A percentile compares a stretch with the other conserved stretches of the same genome.
phyloP scores from a whole-genome alignment of 768 basidiomycete species.

The Boletus reticuloceps region DNA sequence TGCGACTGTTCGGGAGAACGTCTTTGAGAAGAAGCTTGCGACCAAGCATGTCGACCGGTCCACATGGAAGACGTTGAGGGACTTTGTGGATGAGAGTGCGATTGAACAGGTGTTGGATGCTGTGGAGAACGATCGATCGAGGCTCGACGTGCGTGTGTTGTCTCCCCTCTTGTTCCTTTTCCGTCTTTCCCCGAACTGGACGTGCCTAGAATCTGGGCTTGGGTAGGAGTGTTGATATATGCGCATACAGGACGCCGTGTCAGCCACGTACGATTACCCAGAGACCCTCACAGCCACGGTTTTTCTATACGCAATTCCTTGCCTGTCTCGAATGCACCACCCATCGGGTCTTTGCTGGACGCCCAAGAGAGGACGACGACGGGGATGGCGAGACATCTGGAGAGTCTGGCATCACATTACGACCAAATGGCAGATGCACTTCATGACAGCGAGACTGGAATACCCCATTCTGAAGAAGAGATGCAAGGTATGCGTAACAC shows the following conservation, averaged over 20 bases:
- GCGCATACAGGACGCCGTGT: constrained; percentile 51
- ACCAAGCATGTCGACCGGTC: constrained; percentile 41
- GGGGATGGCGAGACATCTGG: constrained; percentile 72
- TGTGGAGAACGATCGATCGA: constrained; percentile 66
- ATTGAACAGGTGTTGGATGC: constrained; percentile 75
- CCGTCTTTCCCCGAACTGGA: background rate
- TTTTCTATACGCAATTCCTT: constrained; percentile 52
- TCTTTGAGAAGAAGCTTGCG: constrained; percentile 16
- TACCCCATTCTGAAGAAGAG: constrained; percentile 65
- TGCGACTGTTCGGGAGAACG: constrained; percentile 29
- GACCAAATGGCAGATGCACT: constrained; percentile 72
- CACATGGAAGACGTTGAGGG: constrained; percentile 78
- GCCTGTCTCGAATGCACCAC: constrained; percentile 37
- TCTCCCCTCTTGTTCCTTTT: background rate
- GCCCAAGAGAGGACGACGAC: constrained; percentile 55
- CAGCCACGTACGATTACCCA: constrained; percentile 64
- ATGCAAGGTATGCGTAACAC: constrained; percentile 47
- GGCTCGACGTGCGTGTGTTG: constrained; percentile 56
- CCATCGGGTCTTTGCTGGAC: constrained; percentile 43
- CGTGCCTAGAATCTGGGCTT: background rate
- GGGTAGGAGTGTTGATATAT: background rate
- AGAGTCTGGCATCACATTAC: constrained; percentile 71
- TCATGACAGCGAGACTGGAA: constrained; percentile 67
- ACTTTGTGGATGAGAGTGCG: constrained; percentile 82
- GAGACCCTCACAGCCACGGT: constrained; percentile 59